Evolutionary conservation across 768 basidiomycete species (phyloP).

Genomic region (Calocybe gangraenosa): DNA sequence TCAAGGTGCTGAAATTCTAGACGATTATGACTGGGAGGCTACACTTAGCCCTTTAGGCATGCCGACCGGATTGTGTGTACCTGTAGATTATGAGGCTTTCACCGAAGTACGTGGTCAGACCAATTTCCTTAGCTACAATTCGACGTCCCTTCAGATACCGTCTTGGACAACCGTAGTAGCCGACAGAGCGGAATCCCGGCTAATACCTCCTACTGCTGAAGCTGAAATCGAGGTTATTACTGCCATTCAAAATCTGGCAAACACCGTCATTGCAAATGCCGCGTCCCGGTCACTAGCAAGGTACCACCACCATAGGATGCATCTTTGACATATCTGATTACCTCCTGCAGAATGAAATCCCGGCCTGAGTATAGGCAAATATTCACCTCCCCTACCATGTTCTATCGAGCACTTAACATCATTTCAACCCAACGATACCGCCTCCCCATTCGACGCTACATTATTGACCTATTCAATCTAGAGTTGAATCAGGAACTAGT

Average conservation of each 20-base stretch:
- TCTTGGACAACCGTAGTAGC: constrained; percentile 49
- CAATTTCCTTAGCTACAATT: background rate
- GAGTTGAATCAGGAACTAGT: constrained; percentile 66
- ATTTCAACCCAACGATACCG: constrained; percentile 90
- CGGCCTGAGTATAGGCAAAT: constrained; percentile 68
- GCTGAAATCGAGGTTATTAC: constrained; percentile 81
- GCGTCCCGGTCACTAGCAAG: constrained; percentile 87
- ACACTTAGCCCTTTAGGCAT: constrained; percentile 80
- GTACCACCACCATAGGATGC: constrained; percentile 32
- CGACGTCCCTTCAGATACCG: constrained; percentile 52
- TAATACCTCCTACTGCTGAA: constrained; percentile 63
- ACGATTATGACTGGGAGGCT: constrained; percentile 92
- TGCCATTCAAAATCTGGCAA: constrained; percentile 90
- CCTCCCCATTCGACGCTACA: constrained; percentile 86
- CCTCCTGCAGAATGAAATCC: constrained; percentile 60
- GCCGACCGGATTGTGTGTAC: constrained; percentile 90
- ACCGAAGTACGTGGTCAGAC: constrained; percentile 58
- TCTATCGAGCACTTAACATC: constrained; percentile 81
- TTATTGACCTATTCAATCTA: constrained; percentile 89
- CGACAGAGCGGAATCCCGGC: constrained; percentile 37
- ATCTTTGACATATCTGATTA: too few species aligned
- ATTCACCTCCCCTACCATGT: constrained; percentile 75
- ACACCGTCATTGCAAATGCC: constrained; percentile 92
- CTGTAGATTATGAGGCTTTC: constrained; percentile 78
- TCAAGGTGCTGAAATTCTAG: constrained; percentile 89